Percentiles rank a stretch among this genome's conserved stretches.
phyloP scores from a whole-genome alignment of 1,139 yeast genomes.

The Kodamaea ohmeri region DNA sequence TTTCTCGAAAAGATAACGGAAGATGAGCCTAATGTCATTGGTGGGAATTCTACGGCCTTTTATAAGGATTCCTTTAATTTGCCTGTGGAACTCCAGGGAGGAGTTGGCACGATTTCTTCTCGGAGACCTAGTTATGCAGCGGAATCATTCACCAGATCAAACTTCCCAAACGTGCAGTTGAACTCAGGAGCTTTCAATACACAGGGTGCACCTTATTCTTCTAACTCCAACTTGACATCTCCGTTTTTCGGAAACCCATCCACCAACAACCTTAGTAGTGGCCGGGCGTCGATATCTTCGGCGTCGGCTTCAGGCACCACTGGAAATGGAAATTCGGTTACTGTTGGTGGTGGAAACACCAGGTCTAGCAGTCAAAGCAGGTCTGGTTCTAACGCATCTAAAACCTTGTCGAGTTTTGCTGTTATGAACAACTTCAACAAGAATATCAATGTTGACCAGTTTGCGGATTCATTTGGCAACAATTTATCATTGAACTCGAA shows the following conservation, averaged over 20 bases:
- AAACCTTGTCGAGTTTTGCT: conserved; percentile 18
- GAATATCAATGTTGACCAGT: conserved; percentile 25
- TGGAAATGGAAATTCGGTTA: background rate
- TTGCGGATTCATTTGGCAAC: conserved; percentile 36
- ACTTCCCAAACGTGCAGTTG: conserved; percentile 15
- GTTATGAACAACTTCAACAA: conserved; percentile 18
- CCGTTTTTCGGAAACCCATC: conserved; percentile 13
- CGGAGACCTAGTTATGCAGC: conserved; percentile 68
- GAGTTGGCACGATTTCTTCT: conserved; percentile 57
- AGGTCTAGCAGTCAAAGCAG: conserved; percentile 6
- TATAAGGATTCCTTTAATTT: conserved; percentile 39
- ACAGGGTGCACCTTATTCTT: conserved; percentile 7
- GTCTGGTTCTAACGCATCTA: conserved; percentile 12
- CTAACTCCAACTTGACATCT: conserved; percentile 9
- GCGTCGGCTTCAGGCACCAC: conserved; percentile 19
- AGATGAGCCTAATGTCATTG: conserved; percentile 3
- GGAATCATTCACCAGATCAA: conserved; percentile 49
- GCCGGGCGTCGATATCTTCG: conserved; percentile 20
- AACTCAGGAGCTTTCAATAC: conserved; percentile 11
- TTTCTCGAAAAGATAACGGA: conserved; percentile 29
- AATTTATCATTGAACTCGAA: conserved; percentile 33
- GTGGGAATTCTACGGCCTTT: conserved; percentile 9
- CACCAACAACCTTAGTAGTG: conserved; percentile 3
- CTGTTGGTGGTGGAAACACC: conserved; percentile 5
- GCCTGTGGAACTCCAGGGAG: conserved; percentile 63